phyloP scores from a whole-genome alignment of 306 rosid genomes.

The Begonia fuchsioides region DNA sequence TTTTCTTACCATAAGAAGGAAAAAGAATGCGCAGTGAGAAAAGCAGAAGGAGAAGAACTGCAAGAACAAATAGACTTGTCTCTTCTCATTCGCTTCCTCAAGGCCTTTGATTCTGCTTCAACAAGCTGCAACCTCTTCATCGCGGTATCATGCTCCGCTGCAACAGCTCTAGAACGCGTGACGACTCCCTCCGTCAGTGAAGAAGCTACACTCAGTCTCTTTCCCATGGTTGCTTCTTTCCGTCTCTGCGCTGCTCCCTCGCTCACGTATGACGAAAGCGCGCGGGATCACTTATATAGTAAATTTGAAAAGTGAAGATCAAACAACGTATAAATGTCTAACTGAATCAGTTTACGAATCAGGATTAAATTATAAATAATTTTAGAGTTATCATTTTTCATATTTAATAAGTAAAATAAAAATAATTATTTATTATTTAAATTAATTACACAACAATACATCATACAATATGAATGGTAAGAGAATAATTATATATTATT shows the following conservation, averaged over 20 bases:
- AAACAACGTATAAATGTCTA: too few relatives aligned
- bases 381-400: too few relatives aligned
- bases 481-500: too few relatives aligned
- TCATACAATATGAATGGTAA: too few relatives aligned
- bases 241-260: neutral
- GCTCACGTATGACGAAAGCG: slow-evolving; percentile 4
- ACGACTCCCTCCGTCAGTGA: slow-evolving; percentile 11
- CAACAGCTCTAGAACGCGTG: slow-evolving; percentile 7
- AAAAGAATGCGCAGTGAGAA: slow-evolving; percentile 44
- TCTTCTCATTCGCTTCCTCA: slow-evolving; percentile 44
- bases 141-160: slow-evolving; percentile 13
- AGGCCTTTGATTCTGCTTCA: slow-evolving; percentile 14
- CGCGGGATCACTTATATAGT: slow-evolving; percentile 1
- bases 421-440: too few relatives aligned
- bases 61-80: slow-evolving; percentile 58
- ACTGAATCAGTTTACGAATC: too few relatives aligned
- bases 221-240: slow-evolving; percentile 6
- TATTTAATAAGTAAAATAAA: too few relatives aligned
- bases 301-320: neutral
- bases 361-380: too few relatives aligned
- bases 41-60: slow-evolving; percentile 54
- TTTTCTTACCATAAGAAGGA: slow-evolving; percentile 32
- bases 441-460: too few relatives aligned
- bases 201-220: slow-evolving; percentile 10
- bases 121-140: slow-evolving; percentile 28